These are phyloP conservation scores for Apiotrichum akiyoshidainum DNA, from an alignment of 1,284 basidiomycete genomes.

Conservation along the genomic window DNA sequence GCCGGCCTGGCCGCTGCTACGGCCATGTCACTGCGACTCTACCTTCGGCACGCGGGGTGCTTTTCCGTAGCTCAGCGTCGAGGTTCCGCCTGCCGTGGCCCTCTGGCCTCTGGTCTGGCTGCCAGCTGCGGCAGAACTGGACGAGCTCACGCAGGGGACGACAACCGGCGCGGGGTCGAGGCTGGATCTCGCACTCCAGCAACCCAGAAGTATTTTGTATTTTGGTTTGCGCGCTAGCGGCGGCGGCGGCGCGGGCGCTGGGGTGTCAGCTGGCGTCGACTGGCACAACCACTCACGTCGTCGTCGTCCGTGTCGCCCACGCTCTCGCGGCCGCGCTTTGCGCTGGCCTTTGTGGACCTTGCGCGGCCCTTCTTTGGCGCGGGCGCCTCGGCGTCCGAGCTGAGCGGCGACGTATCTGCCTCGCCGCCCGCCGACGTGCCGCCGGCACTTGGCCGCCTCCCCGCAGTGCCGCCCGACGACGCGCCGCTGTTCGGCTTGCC, in stretches of 20 bases:
- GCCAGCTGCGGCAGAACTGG: too few species aligned
- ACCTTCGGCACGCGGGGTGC: too few species aligned
- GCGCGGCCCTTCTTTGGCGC: constrained; percentile 2
- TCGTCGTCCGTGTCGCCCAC: constrained; percentile 10
- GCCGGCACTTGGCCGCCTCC: not conserved
- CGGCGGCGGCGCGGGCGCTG: constrained; percentile 12
- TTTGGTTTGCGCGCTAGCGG: not conserved
- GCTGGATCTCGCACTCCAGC: too few species aligned
- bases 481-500: constrained; percentile 4
- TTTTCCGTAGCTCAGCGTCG: too few species aligned
- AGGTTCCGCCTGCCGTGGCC: too few species aligned
- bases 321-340: constrained; percentile 9
- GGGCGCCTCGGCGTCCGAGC: constrained; percentile 1
- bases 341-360: not conserved
- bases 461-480: not conserved
- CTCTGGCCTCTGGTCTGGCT: too few species aligned
- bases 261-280: not conserved
- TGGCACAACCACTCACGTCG: not conserved
- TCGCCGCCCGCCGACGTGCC: not conserved
- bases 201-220: too few species aligned
- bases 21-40: too few species aligned
- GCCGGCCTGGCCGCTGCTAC: too few species aligned
- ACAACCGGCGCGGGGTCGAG: too few species aligned
- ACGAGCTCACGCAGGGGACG: too few species aligned
- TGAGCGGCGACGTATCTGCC: constrained; percentile 4